These are phyloP conservation scores for Petrea volubilis DNA, from an alignment of 257 asterid genomes.

Conservation along the genomic window DNA sequence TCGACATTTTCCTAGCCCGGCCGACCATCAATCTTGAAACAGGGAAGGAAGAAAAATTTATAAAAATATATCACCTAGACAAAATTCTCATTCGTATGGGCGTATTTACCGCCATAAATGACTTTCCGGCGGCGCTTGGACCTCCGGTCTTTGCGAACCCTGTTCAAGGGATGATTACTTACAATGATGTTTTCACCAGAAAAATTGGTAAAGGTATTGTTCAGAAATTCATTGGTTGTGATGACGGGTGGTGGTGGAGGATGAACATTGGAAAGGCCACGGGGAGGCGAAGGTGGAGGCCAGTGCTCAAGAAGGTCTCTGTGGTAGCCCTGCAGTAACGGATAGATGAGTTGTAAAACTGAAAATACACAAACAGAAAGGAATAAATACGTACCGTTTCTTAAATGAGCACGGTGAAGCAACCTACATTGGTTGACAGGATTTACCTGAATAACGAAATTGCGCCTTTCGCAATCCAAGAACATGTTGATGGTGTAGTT, in stretches of 20 bases:
- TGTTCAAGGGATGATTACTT: slow-evolving; percentile 25
- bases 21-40: slow-evolving; percentile 21
- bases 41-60: slow-evolving; percentile 37
- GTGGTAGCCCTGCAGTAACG: slow-evolving; percentile 80
- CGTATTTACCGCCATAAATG: slow-evolving; percentile 42
- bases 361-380: neutral
- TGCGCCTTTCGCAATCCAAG: slow-evolving; percentile 90
- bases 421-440: neutral
- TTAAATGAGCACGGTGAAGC: neutral
- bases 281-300: slow-evolving; percentile 54
- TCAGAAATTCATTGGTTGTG: slow-evolving; percentile 5
- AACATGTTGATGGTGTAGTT: slow-evolving; percentile 84
- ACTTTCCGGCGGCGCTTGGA: slow-evolving; percentile 70
- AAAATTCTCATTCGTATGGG: slow-evolving; percentile 33
- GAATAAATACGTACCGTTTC: neutral
- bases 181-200: slow-evolving; percentile 10
- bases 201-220: slow-evolving; percentile 17
- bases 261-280: slow-evolving; percentile 23
- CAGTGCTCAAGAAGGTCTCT: slow-evolving; percentile 66
- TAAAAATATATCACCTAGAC: slow-evolving; percentile 28
- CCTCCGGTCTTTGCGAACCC: slow-evolving; percentile 44
- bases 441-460: slow-evolving; percentile 87
- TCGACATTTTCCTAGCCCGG: slow-evolving; percentile 35
- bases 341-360: neutral
- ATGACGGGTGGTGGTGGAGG: slow-evolving; percentile 50